phyloP scores from a whole-genome alignment of 2,329 filamentous ascomycete species.

The Zasmidium angulare region DNA sequence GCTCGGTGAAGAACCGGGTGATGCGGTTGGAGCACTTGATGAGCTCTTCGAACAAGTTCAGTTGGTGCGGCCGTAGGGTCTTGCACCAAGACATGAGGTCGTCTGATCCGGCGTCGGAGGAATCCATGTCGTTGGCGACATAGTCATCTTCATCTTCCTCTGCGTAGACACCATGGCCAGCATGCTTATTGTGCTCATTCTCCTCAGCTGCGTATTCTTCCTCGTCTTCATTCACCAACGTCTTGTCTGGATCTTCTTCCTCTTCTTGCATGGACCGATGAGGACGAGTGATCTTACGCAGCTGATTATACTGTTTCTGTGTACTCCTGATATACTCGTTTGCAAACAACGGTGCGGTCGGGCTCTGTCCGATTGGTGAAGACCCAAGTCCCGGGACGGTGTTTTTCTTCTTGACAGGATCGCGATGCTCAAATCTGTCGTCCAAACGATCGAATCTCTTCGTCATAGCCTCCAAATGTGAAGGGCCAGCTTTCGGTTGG shows the following conservation, averaged over 20 bases:
- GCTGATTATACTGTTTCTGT: neutral
- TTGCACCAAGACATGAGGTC: slow-evolving; percentile 40
- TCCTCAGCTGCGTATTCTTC: neutral
- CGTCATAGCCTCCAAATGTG: neutral
- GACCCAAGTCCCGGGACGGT: neutral
- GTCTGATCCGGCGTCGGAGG: slow-evolving; percentile 17
- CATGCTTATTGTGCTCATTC: neutral
- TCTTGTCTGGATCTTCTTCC: slow-evolving; percentile 6
- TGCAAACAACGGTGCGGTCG: neutral
- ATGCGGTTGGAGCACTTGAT: slow-evolving; percentile 43
- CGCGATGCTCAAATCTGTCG: neutral
- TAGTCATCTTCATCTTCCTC: neutral
- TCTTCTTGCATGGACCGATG: neutral
- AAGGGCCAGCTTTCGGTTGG: too few species aligned
- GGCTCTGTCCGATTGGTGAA: neutral
- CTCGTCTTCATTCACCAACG: slow-evolving; percentile 1
- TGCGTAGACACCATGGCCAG: neutral
- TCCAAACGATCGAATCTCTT: neutral
- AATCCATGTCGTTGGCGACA: neutral
- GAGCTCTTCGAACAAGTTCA: slow-evolving; percentile 40
- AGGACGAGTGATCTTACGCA: neutral
- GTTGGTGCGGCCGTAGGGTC: slow-evolving; percentile 41
- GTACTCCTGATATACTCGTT: neutral
- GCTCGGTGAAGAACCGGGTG: slow-evolving; percentile 46
- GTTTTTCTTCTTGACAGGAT: neutral